Evolutionary conservation across 2,329 filamentous ascomycete species (phyloP).

Genomic region (Pezicula radicicola): DNA sequence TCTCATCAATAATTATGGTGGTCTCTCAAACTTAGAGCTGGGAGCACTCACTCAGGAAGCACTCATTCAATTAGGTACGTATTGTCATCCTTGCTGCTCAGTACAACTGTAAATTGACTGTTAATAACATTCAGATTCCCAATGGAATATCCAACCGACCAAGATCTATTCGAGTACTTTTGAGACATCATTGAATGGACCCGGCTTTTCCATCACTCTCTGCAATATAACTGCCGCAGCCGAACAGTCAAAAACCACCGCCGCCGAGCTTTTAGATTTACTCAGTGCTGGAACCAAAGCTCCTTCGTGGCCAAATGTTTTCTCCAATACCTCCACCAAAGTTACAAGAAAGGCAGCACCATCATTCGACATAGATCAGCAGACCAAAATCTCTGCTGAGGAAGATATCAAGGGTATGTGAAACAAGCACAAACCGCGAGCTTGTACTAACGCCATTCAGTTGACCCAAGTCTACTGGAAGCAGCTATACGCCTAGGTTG

Average conservation of each 20-base stretch:
- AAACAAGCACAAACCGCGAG: background rate
- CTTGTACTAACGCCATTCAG: conserved; percentile 8
- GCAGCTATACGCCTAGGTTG: conserved; percentile 25
- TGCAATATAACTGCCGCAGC: conserved; percentile 43
- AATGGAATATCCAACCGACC: conserved; percentile 44
- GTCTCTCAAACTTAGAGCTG: conserved; percentile 55
- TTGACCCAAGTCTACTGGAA: conserved; percentile 27
- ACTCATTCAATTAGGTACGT: conserved; percentile 31
- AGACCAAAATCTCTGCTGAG: conserved; percentile 7
- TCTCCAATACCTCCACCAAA: conserved; percentile 21
- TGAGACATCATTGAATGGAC: conserved; percentile 51
- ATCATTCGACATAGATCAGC: conserved; percentile 16
- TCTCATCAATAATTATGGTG: conserved; percentile 58
- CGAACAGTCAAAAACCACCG: conserved; percentile 16
- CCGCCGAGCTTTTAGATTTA: conserved; percentile 40
- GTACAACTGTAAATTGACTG: background rate
- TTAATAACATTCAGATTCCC: conserved; percentile 25
- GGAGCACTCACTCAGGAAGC: conserved; percentile 44
- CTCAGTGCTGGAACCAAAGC: conserved; percentile 49
- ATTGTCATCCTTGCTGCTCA: background rate
- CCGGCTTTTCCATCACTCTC: conserved; percentile 53
- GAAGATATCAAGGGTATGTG: conserved; percentile 20
- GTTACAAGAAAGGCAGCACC: conserved; percentile 2
- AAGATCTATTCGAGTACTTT: conserved; percentile 46
- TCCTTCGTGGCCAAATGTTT: conserved; percentile 23